Percentiles rank a stretch among this genome's conserved stretches.
phyloP scores from a whole-genome alignment of 2,329 filamentous ascomycete species.

The Aspergillus neotritici region DNA sequence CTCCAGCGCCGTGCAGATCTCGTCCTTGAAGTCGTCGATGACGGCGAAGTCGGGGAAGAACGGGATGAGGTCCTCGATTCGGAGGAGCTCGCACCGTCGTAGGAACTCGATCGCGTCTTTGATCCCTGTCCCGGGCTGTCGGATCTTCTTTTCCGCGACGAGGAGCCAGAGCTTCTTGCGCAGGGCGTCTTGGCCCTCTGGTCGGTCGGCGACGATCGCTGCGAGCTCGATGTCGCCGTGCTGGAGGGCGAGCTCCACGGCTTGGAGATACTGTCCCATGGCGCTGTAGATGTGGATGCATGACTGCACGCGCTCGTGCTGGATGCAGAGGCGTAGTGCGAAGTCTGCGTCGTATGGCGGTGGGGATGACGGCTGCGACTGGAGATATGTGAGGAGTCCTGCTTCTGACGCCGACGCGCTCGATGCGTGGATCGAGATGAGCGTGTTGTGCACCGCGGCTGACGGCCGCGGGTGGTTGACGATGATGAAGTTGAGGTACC shows the following conservation, averaged over 20 bases:
- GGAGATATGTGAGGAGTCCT: conserved; percentile 78
- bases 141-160: conserved; percentile 90
- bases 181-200: conserved; percentile 69
- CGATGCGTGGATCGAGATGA: conserved; percentile 92
- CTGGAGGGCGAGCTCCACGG: conserved; percentile 84
- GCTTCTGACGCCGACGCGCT: conserved; percentile 78
- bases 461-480: conserved; percentile 70
- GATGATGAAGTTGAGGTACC: conserved; percentile 90
- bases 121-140: conserved; percentile 72
- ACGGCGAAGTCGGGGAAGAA: conserved; percentile 99
- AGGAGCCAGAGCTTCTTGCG: conserved; percentile 94
- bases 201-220: conserved; percentile 76
- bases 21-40: conserved; percentile 98
- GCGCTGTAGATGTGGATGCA: conserved; percentile 96
- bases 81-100: conserved; percentile 80
- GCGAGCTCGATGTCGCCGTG: conserved; percentile 88
- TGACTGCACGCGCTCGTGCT: conserved; percentile 85
- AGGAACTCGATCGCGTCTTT: conserved; percentile 91
- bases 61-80: conserved; percentile 93
- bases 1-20: conserved; percentile 90
- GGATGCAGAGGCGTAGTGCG: conserved; percentile 88
- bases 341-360: conserved; percentile 93
- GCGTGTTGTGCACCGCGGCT: conserved; percentile 91
- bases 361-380: conserved; percentile 78
- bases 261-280: conserved; percentile 91